Percentiles rank a stretch among this genome's conserved stretches.
phyloP scores from a whole-genome alignment of 1,284 basidiomycete genomes.

The Microbotryum intermedium region DNA sequence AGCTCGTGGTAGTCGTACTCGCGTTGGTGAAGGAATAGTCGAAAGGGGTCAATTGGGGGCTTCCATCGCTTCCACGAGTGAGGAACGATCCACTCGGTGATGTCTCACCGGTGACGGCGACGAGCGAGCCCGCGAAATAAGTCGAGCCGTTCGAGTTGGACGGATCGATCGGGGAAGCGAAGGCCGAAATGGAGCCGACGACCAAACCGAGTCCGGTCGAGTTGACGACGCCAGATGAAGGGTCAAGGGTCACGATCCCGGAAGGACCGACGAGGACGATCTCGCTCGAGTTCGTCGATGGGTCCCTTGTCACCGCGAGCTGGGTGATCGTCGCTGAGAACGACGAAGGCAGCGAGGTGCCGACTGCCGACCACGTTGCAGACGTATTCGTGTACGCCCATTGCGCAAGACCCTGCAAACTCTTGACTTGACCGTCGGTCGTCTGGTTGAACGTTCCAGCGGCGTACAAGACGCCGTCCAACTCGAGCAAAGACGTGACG shows the following conservation, averaged over 20 bases:
- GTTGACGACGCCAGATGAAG: conserved; percentile 9
- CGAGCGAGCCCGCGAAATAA: conserved; percentile 44
- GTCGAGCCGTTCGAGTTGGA: conserved; percentile 18
- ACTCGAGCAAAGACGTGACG: conserved; percentile 31
- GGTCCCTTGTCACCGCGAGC: conserved; percentile 35
- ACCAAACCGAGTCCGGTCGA: conserved; percentile 12
- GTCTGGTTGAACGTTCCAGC: conserved; percentile 79
- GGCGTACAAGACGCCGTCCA: conserved; percentile 54
- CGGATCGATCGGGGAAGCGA: neutral
- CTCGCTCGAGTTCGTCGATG: neutral
- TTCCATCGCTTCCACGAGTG: conserved; percentile 35
- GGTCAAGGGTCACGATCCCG: conserved; percentile 22
- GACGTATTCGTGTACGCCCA: conserved; percentile 15
- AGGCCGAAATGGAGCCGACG: conserved; percentile 24
- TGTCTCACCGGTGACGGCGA: conserved; percentile 39
- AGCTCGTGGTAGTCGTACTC: neutral
- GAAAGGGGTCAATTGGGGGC: conserved; percentile 31
- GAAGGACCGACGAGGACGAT: conserved; percentile 4
- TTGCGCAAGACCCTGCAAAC: conserved; percentile 41
- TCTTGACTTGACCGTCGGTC: conserved; percentile 58
- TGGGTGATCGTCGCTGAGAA: conserved; percentile 67
- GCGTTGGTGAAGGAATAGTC: conserved; percentile 29
- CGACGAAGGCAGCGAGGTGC: conserved; percentile 49
- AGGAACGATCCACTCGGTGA: conserved; percentile 43
- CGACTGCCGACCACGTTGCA: conserved; percentile 40